Conservation (phyloP, 2,329 filamentous ascomycete genomes). For the Fusarium xylarioides region DNA sequence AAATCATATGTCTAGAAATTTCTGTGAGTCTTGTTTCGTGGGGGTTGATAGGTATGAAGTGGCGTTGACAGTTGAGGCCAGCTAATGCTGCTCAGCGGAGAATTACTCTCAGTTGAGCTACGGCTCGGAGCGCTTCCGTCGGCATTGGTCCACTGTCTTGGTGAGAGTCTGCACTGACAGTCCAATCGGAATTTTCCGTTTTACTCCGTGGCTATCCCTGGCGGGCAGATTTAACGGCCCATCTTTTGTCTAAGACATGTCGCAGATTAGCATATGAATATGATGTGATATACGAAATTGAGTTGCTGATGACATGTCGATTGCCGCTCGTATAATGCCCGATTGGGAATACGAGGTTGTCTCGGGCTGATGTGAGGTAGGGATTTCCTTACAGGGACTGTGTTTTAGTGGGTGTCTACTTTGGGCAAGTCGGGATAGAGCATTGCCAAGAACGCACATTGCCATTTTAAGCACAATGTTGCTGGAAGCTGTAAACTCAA, state of each 20-base stretch:
- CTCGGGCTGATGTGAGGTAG: background rate
- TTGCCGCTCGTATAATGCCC: background rate
- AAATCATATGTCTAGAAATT: background rate
- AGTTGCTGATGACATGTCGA: background rate
- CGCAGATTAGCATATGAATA: background rate
- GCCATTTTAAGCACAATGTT: rapidly evolving
- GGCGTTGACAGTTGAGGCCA: background rate
- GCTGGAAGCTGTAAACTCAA: rapidly evolving
- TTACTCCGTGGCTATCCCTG: background rate
- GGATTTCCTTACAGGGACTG: rapidly evolving
- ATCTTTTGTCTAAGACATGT: background rate
- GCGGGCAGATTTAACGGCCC: background rate
- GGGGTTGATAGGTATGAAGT: background rate
- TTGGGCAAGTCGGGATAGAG: background rate
- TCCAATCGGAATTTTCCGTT: background rate
- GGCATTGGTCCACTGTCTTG: background rate
- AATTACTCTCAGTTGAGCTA: background rate
- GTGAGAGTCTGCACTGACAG: background rate
- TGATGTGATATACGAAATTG: background rate
- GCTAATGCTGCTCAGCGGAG: background rate
- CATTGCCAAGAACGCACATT: rapidly evolving
- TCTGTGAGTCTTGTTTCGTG: background rate
- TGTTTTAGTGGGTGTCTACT: rapidly evolving
- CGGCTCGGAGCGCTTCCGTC: background rate
- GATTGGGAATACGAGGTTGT: background rate